Base-by-base conservation (phyloP, 2,329 filamentous ascomycete species). In the Calonectria pauciramosa region DNA sequence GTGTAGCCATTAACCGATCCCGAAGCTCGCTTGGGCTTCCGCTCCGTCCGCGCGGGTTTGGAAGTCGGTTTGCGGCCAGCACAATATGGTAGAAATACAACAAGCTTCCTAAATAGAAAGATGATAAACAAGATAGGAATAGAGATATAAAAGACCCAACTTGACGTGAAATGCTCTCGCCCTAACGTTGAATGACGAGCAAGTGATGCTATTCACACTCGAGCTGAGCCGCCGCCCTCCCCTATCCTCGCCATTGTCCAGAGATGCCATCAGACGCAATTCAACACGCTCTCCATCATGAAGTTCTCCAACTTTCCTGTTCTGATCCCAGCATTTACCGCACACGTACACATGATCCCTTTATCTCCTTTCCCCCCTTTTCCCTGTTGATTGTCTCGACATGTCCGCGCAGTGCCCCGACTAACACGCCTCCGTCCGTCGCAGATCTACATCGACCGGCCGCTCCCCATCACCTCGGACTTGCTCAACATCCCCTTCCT, bases 301-400 rank as follows among this genome's bases (percentile, higher is more conserved):
- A 82, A 80, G 73, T 80, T 85, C 75, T 77, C 82, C 56, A 79
- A 83, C 76, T 86, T 86, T 71, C 82, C 84, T 47, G 81, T 82
- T 38, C 82, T 86, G 26, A 81, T 86, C 54, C 85, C 85, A 38
- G 85, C 85, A 51, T 86, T 86, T 77, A 85, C 82, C 26, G 82
- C 82, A 14, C 81, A 82, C 70, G 84, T 85, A 82, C 74, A 82
- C 70, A 69, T 38, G 16, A 26, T 52, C 20, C 44, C 23, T n/a
- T n/a, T n/a, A n/a, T n/a, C n/a, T 13, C 56, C 13, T 44, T 32
- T 66, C 20, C 11, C 18, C 41, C 54, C 8, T 32, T 14, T 10
- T 11, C 41, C 41, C 16, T 7, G 14, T 16, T 28, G 41, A 23
- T 9, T 32, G 14, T 10, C 7, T 20, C 41, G 28, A 49, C n/a